phyloP scores from a whole-genome alignment of 78 protist species.

The Tieghemostelium lacteum region DNA sequence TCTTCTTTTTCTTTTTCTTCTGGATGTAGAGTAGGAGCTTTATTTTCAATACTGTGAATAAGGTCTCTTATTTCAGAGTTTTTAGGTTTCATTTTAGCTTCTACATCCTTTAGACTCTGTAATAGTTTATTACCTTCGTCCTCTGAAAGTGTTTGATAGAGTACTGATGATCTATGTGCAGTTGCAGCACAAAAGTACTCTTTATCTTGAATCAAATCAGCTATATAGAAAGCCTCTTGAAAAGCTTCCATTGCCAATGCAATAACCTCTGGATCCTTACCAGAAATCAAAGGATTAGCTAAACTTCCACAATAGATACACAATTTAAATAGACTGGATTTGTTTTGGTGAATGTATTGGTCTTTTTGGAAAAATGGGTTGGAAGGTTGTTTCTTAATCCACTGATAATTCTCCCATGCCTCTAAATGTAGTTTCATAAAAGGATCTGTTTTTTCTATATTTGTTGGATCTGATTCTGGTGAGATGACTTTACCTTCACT shows the following conservation, averaged over 20 bases:
- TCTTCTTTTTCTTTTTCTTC: too few relatives aligned
- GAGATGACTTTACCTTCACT: neutral
- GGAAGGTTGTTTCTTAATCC: slow-evolving; percentile 34
- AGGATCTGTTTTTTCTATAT: slow-evolving; percentile 25
- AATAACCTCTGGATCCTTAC: slow-evolving; percentile 35
- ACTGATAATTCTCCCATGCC: slow-evolving; percentile 61
- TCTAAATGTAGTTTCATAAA: slow-evolving; percentile 60
- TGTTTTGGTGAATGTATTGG: slow-evolving; percentile 17
- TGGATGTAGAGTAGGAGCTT: neutral
- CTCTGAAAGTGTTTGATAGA: slow-evolving; percentile 44
- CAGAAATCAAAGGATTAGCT: slow-evolving; percentile 61
- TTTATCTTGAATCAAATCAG: slow-evolving; percentile 35
- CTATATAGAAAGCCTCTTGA: slow-evolving; percentile 62
- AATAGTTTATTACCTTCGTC: slow-evolving; percentile 19
- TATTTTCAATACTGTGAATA: slow-evolving; percentile 44
- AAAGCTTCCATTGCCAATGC: slow-evolving; percentile 65
- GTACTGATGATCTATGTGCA: slow-evolving; percentile 54
- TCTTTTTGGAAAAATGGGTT: slow-evolving; percentile 38
- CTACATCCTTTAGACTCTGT: slow-evolving; percentile 15
- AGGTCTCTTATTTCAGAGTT: slow-evolving; percentile 66
- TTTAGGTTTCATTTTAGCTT: slow-evolving; percentile 20
- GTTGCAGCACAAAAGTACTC: slow-evolving; percentile 70
- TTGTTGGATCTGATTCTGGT: neutral
- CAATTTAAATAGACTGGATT: slow-evolving; percentile 30
- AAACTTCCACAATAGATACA: slow-evolving; percentile 45